Base-by-base conservation (phyloP, 768 basidiomycete species). In the Tylopilus felleus region DNA sequence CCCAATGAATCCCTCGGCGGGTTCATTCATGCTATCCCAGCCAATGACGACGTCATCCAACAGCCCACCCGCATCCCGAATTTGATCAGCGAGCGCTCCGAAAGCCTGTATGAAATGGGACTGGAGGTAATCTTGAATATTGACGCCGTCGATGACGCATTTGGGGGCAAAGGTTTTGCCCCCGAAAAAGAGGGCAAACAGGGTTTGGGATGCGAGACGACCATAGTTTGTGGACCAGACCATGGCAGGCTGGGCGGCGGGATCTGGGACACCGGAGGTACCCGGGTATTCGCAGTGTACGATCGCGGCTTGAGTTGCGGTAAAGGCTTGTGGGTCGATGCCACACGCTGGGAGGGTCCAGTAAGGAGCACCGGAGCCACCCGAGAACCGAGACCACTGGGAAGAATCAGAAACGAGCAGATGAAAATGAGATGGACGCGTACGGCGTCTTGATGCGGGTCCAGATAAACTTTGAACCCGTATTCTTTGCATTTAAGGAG, bases 1-100 rank as follows among this genome's bases (percentile, higher is more conserved):
- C 2, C 79, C 82, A 33, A 84, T 61, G 40, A 71, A 77, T 0
- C 97, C 97, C 60, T 95, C 90, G 35, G 84, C 84, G 0, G 97
- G 96, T 69, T 99, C 97, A 69, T 99, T 98, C 71, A 98, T 74
- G 61, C 85, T 88, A 67, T 99, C 97, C 97, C 96, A 98, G 0
- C 97, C 97, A 45, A 98, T 86, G 12, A 99, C 81, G 59, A 93
- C 94, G 38, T 84, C 83, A 28, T 98, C 94, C 21, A 90, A 67
- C 35, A 98, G 70, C 31, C 81, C 86, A 0, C 87, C 88, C 0
- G 84, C 85, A n/a, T 83, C 84, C 6, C 77, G 73, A 48, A 97
- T 85, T 33, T 81, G 77, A 67, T 92, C 86, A 0, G 89, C 92
- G 25, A 97, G 78, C 38, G 74, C 74, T 3, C 84, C 88, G 59